A percentile compares a stretch with the other conserved stretches of the same genome.
These are phyloP conservation scores for Diutina ranongensis DNA, from an alignment of 1,139 yeast genomes.

Conservation along the genomic window DNA sequence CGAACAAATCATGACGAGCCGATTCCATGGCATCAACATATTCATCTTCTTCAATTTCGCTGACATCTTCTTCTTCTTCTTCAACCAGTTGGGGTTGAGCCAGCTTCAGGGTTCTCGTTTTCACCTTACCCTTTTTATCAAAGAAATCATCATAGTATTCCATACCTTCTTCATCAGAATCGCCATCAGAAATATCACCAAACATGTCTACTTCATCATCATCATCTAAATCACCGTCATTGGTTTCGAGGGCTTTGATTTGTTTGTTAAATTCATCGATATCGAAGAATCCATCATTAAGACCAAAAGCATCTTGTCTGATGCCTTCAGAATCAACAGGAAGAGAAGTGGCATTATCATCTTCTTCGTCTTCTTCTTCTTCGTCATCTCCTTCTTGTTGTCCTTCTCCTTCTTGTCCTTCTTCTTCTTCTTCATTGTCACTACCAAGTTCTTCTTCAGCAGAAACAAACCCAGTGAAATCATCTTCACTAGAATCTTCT, in stretches of 20 bases:
- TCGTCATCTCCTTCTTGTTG: conserved; percentile 10
- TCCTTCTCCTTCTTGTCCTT: conserved; percentile 10
- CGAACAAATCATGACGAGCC: conserved; percentile 50
- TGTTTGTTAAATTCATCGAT: conserved; percentile 81
- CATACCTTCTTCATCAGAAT: conserved; percentile 42
- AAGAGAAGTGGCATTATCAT: conserved; percentile 9
- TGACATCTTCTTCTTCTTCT: conserved; percentile 14
- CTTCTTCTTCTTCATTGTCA: conserved; percentile 14
- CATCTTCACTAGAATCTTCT: conserved; percentile 7
- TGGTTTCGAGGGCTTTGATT: conserved; percentile 59
- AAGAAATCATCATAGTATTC: conserved; percentile 68
- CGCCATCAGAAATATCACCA: conserved; percentile 39
- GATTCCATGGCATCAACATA: conserved; percentile 38
- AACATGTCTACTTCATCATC: conserved; percentile 56
- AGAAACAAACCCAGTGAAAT: conserved; percentile 8
- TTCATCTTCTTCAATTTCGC: conserved; percentile 28
- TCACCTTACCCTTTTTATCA: conserved; percentile 21
- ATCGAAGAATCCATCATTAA: conserved; percentile 78
- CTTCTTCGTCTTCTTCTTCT: conserved; percentile 13
- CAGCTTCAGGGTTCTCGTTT: neutral
- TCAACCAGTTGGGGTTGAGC: neutral
- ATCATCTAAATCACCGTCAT: conserved; percentile 27
- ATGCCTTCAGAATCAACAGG: neutral
- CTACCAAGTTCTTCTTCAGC: conserved; percentile 11
- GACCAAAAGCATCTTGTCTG: conserved; percentile 45